Evolutionary conservation across 805 yeast genomes (phyloP).

Genomic region (Schwanniomyces vanrijiae): DNA sequence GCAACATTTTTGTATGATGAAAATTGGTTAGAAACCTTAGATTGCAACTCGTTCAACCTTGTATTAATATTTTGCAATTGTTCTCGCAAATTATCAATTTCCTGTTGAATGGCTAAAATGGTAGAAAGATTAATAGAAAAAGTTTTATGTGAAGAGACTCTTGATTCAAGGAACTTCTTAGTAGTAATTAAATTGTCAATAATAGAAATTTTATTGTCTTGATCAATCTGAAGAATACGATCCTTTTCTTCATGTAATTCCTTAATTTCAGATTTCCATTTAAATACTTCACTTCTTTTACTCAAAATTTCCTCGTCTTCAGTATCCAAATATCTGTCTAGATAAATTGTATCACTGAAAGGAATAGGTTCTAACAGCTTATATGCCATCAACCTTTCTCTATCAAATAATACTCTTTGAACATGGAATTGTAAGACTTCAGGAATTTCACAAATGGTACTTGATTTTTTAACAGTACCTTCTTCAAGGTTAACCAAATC

Average conservation of each 20-base stretch:
- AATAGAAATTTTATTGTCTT: conserved; percentile 28
- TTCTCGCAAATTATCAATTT: conserved; percentile 46
- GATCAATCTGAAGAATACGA: conserved; percentile 42
- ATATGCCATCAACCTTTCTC: conserved; percentile 68
- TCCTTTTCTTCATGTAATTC: conserved; percentile 44
- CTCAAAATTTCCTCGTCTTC: conserved; percentile 52
- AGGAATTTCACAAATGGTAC: conserved; percentile 73
- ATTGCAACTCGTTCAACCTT: conserved; percentile 45
- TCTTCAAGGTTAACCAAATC: conserved; percentile 69
- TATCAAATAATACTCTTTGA: conserved; percentile 89
- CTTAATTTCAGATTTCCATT: conserved; percentile 60
- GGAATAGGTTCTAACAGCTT: conserved; percentile 83
- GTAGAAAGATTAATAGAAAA: conserved; percentile 46
- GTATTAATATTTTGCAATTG: conserved; percentile 44
- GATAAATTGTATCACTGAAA: conserved; percentile 71
- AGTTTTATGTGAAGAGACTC: conserved; percentile 31
- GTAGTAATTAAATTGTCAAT: conserved; percentile 53
- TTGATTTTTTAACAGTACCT: conserved; percentile 71
- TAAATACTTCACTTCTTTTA: conserved; percentile 56
- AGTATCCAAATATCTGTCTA: conserved; percentile 86
- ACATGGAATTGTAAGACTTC: conserved; percentile 86
- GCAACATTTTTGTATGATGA: conserved; percentile 60
- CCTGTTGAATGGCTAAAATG: conserved; percentile 45
- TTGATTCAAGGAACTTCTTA: conserved; percentile 51
- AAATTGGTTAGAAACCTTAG: conserved; percentile 59